phyloP scores from a whole-genome alignment of 768 basidiomycete species.

The Leccinum boreale region DNA sequence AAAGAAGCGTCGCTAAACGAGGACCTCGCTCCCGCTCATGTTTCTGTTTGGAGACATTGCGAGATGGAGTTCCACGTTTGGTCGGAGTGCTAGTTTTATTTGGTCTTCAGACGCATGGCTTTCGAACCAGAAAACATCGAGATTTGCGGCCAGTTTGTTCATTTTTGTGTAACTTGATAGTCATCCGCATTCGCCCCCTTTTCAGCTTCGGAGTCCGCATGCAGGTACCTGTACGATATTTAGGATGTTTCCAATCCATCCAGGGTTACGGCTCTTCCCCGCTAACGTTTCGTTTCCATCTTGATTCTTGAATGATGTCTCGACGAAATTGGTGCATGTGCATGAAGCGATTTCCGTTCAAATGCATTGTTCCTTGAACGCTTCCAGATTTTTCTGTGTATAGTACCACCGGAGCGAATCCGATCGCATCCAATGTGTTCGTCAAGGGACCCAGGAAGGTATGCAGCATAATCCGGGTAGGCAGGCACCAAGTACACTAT shows the following conservation, averaged over 20 bases:
- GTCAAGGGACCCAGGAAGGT: not conserved
- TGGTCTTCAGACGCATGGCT: not conserved
- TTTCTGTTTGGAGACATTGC: not conserved
- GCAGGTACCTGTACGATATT: not conserved
- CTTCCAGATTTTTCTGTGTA: not conserved
- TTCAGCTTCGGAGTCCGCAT: not conserved
- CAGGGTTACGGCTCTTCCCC: not conserved
- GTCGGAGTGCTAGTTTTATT: not conserved
- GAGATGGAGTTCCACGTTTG: constrained; percentile 2
- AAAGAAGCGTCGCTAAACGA: constrained; percentile 6
- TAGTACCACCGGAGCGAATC: not conserved
- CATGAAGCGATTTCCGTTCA: no score
- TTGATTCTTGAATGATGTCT: no score
- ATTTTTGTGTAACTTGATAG: not conserved
- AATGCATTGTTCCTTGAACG: no score
- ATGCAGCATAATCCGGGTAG: not conserved
- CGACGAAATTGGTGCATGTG: not conserved
- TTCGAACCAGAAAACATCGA: not conserved
- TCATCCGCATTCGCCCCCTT: not conserved
- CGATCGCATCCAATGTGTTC: not conserved
- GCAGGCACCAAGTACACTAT: not conserved
- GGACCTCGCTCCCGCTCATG: constrained; percentile 8
- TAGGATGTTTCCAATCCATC: not conserved
- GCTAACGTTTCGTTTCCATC: not conserved
- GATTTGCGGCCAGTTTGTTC: not conserved